Base-by-base conservation (phyloP, 495 filamentous ascomycete genomes). In the Penicillium samsonianum region DNA sequence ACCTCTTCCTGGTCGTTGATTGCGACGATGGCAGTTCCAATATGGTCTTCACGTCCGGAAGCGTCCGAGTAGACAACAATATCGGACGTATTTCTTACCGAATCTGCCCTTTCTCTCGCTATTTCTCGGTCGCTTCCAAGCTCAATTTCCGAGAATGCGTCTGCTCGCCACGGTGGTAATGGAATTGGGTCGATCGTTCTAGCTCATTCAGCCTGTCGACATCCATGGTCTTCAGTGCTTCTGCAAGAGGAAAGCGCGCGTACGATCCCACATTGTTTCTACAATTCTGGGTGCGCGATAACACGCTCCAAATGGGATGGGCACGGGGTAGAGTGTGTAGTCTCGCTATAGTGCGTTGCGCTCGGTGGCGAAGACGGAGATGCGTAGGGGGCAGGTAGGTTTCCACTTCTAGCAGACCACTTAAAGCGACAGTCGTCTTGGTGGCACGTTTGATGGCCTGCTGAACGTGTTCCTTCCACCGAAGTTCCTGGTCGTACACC, bases 111-210 rank as follows among this genome's bases (percentile, higher is more conserved):
- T 20, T 41, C 58, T 33, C 45, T 60, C 22, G 58, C 56, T 23
- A 26, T 50, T 8, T 67, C 58, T 38, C 55, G 51, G 44, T 64
- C 56, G 33, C 48, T 16, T 17, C 57, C 38, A 12, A 67, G 57
- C 20, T 62, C 41, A 35, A 67, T 64, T 35, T 64, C 43, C 14
- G 42, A 25, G 30, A 64, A 67, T 8, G 40, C 7, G 17, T 50
- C 31, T 6, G 23, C 14, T 42, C 38, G 30, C 61, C 48, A 67
- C 28, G 52, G 61, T 52, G 48, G 23, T 37, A 57, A 42, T 8
- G 58, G 64, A 2, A 26, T 47, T 50, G 58, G 64, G 45, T 67
- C 40, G 23, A 67, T 67, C 17, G 52, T 67, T 67, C 58, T 30
- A 67, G 35, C 22, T 37, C 53, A 14, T 59, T 3, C 20, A 67